phyloP scores from a whole-genome alignment of 2,329 filamentous ascomycete species.

The Helotiales sp. region DNA sequence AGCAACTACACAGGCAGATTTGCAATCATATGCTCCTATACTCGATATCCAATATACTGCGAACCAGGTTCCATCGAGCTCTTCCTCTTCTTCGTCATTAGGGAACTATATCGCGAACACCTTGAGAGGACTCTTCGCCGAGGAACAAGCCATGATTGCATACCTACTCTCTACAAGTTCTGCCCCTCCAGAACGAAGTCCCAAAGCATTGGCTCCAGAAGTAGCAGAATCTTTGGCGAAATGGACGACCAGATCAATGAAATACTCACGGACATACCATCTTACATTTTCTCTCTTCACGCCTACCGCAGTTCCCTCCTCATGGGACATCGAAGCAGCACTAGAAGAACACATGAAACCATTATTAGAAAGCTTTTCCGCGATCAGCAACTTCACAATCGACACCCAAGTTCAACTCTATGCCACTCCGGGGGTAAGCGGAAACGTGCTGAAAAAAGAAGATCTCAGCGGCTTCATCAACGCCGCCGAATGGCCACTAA shows the following conservation, averaged over 20 bases:
- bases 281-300: slow-evolving; percentile 96
- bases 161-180: slow-evolving; percentile 69
- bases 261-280: slow-evolving; percentile 93
- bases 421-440: slow-evolving; percentile 69
- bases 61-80: slow-evolving; percentile 68
- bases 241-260: slow-evolving; percentile 83
- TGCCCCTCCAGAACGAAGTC: slow-evolving; percentile 54
- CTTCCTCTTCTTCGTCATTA: slow-evolving; percentile 75
- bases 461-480: slow-evolving; percentile 96
- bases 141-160: slow-evolving; percentile 87
- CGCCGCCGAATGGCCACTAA: slow-evolving; percentile 95
- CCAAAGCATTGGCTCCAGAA: slow-evolving; percentile 55
- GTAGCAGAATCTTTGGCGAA: slow-evolving; percentile 62
- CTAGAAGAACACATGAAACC: slow-evolving; percentile 82
- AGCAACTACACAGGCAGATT: slow-evolving; percentile 60
- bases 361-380: slow-evolving; percentile 75
- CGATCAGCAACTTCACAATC: slow-evolving; percentile 93
- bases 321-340: slow-evolving; percentile 88
- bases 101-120: slow-evolving; percentile 80
- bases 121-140: slow-evolving; percentile 77
- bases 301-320: slow-evolving; percentile 75
- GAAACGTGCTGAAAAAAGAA: slow-evolving; percentile 74
- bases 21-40: slow-evolving; percentile 72
- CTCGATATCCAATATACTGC: slow-evolving; percentile 80
- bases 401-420: slow-evolving; percentile 97